Percentiles rank a stretch among this genome's conserved stretches.
Evolutionary conservation across 2,329 filamentous ascomycete genomes (phyloP).

Genomic region (Penicillium palitans): DNA sequence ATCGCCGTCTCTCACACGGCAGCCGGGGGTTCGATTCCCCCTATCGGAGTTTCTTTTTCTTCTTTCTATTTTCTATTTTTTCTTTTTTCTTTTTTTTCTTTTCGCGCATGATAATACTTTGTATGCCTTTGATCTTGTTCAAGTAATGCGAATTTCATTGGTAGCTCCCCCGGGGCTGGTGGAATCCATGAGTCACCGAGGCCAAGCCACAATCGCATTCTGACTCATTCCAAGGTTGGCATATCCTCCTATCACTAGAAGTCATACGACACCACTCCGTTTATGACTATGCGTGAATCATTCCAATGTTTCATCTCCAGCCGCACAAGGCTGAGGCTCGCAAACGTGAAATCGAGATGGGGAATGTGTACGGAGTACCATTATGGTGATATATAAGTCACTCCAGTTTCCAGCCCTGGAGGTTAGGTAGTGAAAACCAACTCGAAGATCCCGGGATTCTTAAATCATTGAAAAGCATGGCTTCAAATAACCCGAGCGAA

Average conservation of each 20-base stretch:
- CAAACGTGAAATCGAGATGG: neutral
- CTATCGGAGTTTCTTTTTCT: slow-evolving; percentile 21
- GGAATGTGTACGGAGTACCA: neutral
- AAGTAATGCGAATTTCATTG: neutral
- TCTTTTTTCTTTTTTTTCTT: too few species aligned
- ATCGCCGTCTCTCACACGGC: slow-evolving; percentile 34
- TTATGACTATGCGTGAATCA: slow-evolving; percentile 2
- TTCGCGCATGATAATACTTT: neutral
- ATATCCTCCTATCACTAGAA: neutral
- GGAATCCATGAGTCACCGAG: neutral
- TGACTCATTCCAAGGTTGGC: neutral
- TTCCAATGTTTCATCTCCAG: neutral
- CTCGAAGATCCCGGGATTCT: too few species aligned
- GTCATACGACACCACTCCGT: too few species aligned
- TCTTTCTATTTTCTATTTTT: neutral
- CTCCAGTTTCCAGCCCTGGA: too few species aligned
- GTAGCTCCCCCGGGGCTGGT: neutral
- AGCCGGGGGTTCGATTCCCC: slow-evolving; percentile 35
- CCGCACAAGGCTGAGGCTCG: neutral
- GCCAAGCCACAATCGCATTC: neutral
- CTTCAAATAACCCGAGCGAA: neutral
- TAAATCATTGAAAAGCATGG: neutral
- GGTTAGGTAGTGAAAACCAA: neutral
- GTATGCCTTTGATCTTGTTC: neutral
- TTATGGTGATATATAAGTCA: neutral